These are phyloP conservation scores for Ceratobasidium sp. DNA, from an alignment of 1,284 basidiomycete species.

Conservation along the genomic window DNA sequence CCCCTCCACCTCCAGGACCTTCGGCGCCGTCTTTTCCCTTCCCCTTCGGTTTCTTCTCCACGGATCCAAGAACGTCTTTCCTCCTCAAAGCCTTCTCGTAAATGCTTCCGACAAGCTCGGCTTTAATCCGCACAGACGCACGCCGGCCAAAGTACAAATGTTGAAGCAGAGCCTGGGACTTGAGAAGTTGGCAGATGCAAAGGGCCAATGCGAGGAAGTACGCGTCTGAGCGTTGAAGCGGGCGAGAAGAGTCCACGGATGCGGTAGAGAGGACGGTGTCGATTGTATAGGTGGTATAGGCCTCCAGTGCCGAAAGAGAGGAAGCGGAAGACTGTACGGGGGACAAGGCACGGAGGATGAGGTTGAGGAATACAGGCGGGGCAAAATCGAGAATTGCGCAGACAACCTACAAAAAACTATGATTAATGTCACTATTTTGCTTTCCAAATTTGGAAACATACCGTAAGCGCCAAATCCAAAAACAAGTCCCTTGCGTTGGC, in stretches of 20 bases:
- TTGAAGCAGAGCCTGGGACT: slow-evolving; percentile 43
- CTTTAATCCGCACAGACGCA: slow-evolving; percentile 26
- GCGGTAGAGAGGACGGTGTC: neutral
- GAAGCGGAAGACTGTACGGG: neutral
- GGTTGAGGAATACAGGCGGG: slow-evolving; percentile 35
- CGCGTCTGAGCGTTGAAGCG: slow-evolving; percentile 30
- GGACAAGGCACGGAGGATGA: slow-evolving; percentile 32
- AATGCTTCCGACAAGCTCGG: slow-evolving; percentile 44
- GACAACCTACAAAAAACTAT: slow-evolving; percentile 15
- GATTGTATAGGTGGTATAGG: slow-evolving; percentile 3
- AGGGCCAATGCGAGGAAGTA: slow-evolving; percentile 40
- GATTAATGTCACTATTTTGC: neutral
- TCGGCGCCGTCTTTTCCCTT: neutral
- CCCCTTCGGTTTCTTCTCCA: slow-evolving; percentile 17
- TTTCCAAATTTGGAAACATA: slow-evolving; percentile 50
- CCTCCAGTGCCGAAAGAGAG: slow-evolving; percentile 3
- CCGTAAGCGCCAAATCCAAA: slow-evolving; percentile 30
- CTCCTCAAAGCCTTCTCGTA: slow-evolving; percentile 46
- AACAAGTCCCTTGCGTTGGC: slow-evolving; percentile 47
- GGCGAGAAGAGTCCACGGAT: neutral
- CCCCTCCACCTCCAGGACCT: too few species aligned
- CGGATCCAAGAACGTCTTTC: slow-evolving; percentile 42
- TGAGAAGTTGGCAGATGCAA: slow-evolving; percentile 39
- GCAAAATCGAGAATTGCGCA: slow-evolving; percentile 35
- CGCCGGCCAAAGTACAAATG: slow-evolving; percentile 39